Conservation (phyloP, 345 rosid genomes). For the Populus alba region DNA sequence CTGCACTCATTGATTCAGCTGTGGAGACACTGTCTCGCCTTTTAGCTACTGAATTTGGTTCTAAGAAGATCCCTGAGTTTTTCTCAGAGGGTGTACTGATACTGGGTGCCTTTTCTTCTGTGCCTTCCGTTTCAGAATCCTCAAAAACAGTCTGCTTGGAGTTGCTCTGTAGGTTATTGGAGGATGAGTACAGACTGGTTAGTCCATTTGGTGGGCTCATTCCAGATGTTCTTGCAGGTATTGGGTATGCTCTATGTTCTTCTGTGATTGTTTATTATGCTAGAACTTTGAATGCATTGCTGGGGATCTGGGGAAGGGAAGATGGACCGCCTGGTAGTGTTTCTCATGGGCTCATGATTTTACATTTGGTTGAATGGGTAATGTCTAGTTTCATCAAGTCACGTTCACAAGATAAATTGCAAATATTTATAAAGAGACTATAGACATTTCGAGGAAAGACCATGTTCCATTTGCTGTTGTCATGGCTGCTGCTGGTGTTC, state of each 20-base stretch:
- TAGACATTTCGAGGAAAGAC: slow-evolving; percentile 42
- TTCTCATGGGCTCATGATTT: slow-evolving; percentile 65
- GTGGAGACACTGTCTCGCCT: slow-evolving; percentile 50
- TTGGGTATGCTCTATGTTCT: slow-evolving; percentile 75
- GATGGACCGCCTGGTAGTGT: slow-evolving; percentile 51
- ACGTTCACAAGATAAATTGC: slow-evolving; percentile 41
- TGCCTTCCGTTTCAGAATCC: slow-evolving; percentile 48
- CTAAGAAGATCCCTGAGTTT: slow-evolving; percentile 39
- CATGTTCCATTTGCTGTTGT: slow-evolving; percentile 49
- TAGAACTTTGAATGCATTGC: slow-evolving; percentile 50
- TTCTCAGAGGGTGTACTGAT: slow-evolving; percentile 63
- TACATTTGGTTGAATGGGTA: slow-evolving; percentile 86
- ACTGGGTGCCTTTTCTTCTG: slow-evolving; percentile 65
- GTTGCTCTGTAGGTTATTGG: slow-evolving; percentile 55
- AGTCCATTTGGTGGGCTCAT: slow-evolving; percentile 36
- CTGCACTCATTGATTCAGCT: slow-evolving; percentile 52
- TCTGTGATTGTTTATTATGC: slow-evolving; percentile 40
- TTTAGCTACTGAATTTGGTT: slow-evolving; percentile 26
- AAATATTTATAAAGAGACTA: slow-evolving; percentile 33
- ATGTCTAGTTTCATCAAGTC: slow-evolving; percentile 56
- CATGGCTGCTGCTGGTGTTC: slow-evolving; percentile 74
- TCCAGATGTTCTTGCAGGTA: slow-evolving; percentile 70
- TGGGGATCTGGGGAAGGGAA: slow-evolving; percentile 60
- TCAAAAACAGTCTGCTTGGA: slow-evolving; percentile 55
- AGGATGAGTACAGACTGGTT: slow-evolving; percentile 43